Conservation (phyloP, 495 filamentous ascomycete species). For the Penicillium longicatenatum region DNA sequence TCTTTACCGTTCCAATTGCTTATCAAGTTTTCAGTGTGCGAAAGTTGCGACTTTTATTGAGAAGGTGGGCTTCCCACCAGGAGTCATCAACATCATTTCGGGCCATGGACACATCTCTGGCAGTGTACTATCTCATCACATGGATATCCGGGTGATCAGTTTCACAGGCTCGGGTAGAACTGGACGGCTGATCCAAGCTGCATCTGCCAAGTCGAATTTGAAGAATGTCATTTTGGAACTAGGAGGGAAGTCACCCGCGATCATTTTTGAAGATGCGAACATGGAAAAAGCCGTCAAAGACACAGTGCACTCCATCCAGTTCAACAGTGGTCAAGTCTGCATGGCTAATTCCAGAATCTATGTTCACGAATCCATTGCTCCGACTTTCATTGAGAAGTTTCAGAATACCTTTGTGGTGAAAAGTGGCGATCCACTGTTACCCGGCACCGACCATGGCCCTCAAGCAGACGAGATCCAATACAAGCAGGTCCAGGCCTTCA, state of each 20-base stretch:
- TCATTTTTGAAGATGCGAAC: slow-evolving; percentile 59
- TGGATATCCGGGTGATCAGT: slow-evolving; percentile 68
- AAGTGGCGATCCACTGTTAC: slow-evolving; percentile 79
- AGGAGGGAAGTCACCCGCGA: slow-evolving; percentile 39
- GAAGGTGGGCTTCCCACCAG: slow-evolving; percentile 84
- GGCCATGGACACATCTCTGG: slow-evolving; percentile 71
- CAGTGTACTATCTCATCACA: slow-evolving; percentile 73
- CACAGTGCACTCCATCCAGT: slow-evolving; percentile 50
- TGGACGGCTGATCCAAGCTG: slow-evolving; percentile 21
- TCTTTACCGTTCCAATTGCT: background rate
- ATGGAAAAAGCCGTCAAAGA: slow-evolving; percentile 80
- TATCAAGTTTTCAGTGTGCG: slow-evolving; percentile 5
- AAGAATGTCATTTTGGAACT: slow-evolving; percentile 45
- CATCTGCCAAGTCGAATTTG: slow-evolving; percentile 44
- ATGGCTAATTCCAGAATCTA: slow-evolving; percentile 50
- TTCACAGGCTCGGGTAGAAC: slow-evolving; percentile 28
- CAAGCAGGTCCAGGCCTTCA: slow-evolving; percentile 86
- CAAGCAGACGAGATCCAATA: slow-evolving; percentile 84
- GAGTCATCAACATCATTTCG: slow-evolving; percentile 82
- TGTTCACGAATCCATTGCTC: slow-evolving; percentile 67
- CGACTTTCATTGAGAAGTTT: slow-evolving; percentile 77
- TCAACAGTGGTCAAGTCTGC: slow-evolving; percentile 53
- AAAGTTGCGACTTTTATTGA: slow-evolving; percentile 54
- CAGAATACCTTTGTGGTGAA: slow-evolving; percentile 59
- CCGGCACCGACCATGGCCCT: slow-evolving; percentile 83